Conservation (phyloP, 2,329 filamentous ascomycete genomes). For the Emericellopsis cladophorae region DNA sequence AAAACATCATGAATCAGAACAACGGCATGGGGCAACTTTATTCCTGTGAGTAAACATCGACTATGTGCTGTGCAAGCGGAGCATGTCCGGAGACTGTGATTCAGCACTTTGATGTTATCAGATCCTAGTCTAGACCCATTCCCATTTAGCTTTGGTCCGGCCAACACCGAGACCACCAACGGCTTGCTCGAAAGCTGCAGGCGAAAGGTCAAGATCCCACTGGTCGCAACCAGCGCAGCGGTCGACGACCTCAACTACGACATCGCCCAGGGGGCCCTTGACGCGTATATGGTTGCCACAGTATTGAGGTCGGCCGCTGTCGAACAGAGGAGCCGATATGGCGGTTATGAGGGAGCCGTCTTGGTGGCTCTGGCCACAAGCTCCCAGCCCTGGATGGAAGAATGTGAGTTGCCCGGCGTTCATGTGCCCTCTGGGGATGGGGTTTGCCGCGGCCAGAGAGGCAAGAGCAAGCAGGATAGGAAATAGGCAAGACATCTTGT, state of each 20-base stretch:
- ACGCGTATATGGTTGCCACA: conserved; percentile 58
- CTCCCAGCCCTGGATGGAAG: conserved; percentile 52
- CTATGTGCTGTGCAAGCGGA: not conserved
- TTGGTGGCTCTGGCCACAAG: conserved; percentile 49
- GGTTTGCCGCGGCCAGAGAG: not conserved
- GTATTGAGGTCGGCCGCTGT: not conserved
- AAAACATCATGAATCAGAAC: not conserved
- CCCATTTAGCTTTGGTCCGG: conserved; percentile 11
- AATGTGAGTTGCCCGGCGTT: conserved; percentile 24
- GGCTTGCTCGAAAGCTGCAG: conserved; percentile 30
- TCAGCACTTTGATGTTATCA: not conserved
- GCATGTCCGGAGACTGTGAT: too few relatives aligned
- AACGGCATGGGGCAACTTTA: not conserved
- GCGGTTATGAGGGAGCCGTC: conserved; percentile 49
- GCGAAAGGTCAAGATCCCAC: conserved; percentile 34
- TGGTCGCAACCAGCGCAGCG: conserved; percentile 40
- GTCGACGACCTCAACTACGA: conserved; percentile 56
- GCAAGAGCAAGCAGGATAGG: not conserved
- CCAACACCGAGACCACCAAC: conserved; percentile 17
- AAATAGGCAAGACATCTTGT: too few relatives aligned
- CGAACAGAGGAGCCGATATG: conserved; percentile 55
- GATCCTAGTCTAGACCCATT: not conserved
- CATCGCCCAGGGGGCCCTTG: conserved; percentile 26
- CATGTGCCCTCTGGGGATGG: not conserved
- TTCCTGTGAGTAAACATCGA: not conserved